Evolutionary conservation across 805 yeast genomes (phyloP).

Genomic region (Dipodascus geniculatus): DNA sequence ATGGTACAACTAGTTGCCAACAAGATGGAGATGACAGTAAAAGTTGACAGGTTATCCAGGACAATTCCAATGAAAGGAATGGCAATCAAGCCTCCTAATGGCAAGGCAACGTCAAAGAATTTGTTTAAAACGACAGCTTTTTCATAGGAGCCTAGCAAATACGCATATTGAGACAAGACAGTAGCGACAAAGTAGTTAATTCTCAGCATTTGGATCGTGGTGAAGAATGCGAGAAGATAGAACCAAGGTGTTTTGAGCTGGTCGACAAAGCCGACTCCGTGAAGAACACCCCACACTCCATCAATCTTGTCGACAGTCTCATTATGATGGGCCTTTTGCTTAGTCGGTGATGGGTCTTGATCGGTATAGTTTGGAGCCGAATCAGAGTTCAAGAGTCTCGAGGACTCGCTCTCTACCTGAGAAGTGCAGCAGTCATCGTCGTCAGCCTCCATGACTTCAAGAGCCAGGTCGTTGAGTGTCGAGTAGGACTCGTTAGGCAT

Average conservation of each 20-base stretch:
- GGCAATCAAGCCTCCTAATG: slow-evolving; percentile 76
- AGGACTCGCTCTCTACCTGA: slow-evolving; percentile 27
- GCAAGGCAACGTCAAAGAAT: slow-evolving; percentile 77
- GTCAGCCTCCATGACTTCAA: slow-evolving; percentile 39
- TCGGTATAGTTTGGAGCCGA: background rate
- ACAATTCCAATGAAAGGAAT: slow-evolving; percentile 79
- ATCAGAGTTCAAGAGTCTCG: slow-evolving; percentile 13
- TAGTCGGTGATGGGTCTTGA: slow-evolving; percentile 5
- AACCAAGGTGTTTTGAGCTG: slow-evolving; percentile 62
- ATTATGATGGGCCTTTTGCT: background rate
- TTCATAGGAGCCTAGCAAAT: slow-evolving; percentile 41
- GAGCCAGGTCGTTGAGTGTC: slow-evolving; percentile 41
- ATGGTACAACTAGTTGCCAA: slow-evolving; percentile 44
- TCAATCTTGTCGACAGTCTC: slow-evolving; percentile 13
- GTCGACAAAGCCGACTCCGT: slow-evolving; percentile 39
- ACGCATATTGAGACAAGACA: slow-evolving; percentile 69
- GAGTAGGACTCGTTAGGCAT: slow-evolving; percentile 77
- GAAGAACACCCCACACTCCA: slow-evolving; percentile 70
- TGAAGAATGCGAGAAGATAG: slow-evolving; percentile 59
- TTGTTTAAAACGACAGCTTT: slow-evolving; percentile 49
- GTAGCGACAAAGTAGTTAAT: slow-evolving; percentile 92
- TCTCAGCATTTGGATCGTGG: slow-evolving; percentile 82
- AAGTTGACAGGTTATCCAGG: slow-evolving; percentile 60
- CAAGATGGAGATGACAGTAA: slow-evolving; percentile 39
- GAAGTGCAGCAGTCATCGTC: slow-evolving; percentile 54